Evolutionary conservation across 2,329 filamentous ascomycete genomes (phyloP).

Genomic region (Microdochium nivale): DNA sequence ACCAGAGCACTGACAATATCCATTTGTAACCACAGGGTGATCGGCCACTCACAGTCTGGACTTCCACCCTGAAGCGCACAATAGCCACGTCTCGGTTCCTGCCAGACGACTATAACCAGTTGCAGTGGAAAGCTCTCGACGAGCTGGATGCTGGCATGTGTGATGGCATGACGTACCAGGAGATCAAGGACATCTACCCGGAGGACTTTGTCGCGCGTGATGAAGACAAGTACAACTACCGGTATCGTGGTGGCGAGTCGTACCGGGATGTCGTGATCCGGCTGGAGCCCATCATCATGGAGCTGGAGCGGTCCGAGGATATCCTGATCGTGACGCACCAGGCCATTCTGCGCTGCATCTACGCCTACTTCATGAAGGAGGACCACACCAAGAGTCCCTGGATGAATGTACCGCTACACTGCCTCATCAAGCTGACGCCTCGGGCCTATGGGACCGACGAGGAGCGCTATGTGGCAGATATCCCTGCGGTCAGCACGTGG

Average conservation of each 20-base stretch:
- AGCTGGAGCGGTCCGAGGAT: conserved; percentile 90
- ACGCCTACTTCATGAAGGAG: conserved; percentile 98
- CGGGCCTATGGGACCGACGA: conserved; percentile 91
- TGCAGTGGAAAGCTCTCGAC: conserved; percentile 97
- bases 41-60: conserved; percentile 54
- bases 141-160: conserved; percentile 95
- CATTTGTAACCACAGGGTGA: conserved; percentile 37
- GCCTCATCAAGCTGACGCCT: conserved; percentile 91
- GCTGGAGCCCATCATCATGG: conserved; percentile 98
- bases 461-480: conserved; percentile 78
- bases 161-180: conserved; percentile 90
- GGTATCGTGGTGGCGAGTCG: conserved; percentile 91
- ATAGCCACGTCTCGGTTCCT: conserved; percentile 86
- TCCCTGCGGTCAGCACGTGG: conserved; percentile 94
- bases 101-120: conserved; percentile 74
- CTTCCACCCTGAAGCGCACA: conserved; percentile 64
- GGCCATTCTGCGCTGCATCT: conserved; percentile 92
- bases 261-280: conserved; percentile 96
- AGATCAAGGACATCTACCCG: conserved; percentile 85
- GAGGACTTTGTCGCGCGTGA: conserved; percentile 94
- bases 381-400: conserved; percentile 87
- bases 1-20: conserved; percentile 11
- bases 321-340: conserved; percentile 98
- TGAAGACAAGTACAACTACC: conserved; percentile 99
- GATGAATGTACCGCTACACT: conserved; percentile 98